Evolutionary conservation across 1,284 basidiomycete genomes (phyloP).

Genomic region (Apiotrichum akiyoshidainum): DNA sequence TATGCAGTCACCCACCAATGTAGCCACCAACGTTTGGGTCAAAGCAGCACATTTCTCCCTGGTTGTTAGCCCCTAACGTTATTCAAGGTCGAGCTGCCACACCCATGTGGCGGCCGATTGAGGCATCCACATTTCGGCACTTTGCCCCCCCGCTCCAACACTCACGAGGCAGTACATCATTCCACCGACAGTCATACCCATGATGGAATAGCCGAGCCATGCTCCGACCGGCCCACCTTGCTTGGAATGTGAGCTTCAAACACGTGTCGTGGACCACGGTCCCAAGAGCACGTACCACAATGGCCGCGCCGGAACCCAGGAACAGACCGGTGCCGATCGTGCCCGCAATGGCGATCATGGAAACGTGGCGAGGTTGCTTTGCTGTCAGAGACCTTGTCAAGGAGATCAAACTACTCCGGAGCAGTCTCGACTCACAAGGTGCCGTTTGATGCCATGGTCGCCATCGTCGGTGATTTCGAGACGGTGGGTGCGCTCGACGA

Average conservation of each 20-base stretch:
- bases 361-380: no score
- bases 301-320: constrained; percentile 3
- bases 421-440: constrained; percentile 14
- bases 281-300: neutral
- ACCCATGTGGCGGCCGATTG: constrained; percentile 9
- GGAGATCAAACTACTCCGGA: neutral
- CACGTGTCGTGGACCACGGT: no score
- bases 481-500: neutral
- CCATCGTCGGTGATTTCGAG: constrained; percentile 9
- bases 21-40: no score
- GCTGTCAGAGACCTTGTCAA: no score
- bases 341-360: constrained; percentile 14
- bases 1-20: no score
- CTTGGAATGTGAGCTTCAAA: no score
- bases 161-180: constrained; percentile 30
- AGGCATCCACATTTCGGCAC: constrained; percentile 21
- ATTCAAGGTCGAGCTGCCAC: no score
- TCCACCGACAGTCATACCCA: constrained; percentile 13
- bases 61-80: no score
- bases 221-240: constrained; percentile 4
- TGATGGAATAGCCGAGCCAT: constrained; percentile 26
- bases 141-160: neutral
- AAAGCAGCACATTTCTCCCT: no score
- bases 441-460: constrained; percentile 16
- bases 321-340: constrained; percentile 14